Evolutionary conservation across 805 yeast species (phyloP), one percentile per base, ranked within the genome.

Genomic region (Starmerella asiatica): DNA sequence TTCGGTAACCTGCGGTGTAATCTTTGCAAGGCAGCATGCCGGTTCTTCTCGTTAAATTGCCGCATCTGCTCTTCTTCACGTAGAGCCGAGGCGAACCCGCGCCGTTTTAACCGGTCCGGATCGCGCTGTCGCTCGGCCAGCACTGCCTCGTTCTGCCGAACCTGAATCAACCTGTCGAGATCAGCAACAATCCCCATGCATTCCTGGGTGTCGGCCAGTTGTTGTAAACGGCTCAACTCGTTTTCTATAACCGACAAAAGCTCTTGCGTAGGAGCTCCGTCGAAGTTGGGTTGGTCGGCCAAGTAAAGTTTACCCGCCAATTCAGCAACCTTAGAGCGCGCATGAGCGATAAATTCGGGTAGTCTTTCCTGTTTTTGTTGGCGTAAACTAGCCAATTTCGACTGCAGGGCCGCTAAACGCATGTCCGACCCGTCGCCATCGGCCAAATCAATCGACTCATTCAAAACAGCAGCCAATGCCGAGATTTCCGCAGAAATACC

Each of bases 51-150:
- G 6, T 86, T 65, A 39, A 70, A 69, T 49, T 78, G 78, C 40
- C 96, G 64, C 29, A 75, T 64, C 52, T 69, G 77, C 55, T 85
- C 95, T 55, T 88, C 98, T 42, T 78, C 71, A 42, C 80, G 65
- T 43, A 88, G 62, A 14, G 19, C 34, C 9, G 36, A 38, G 12
- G 38, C 38, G 23, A 46, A 45, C 16, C 52, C 53, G 4, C 48
- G 42, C 14, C 39, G 23, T 9, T 34, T 35, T 3, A 49, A 34
- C 19, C 97, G 68, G 0, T 88, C 75, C 0, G 96, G 76, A 56
- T 88, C 91, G 51, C 74, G 77, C 2, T 79, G 70, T 3, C 91
- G 74, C 45, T 74, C 79, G 28, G 69, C 77, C 29, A 91, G 66
- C 34, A 70, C 70, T 1, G 56, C 47, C 44, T 79, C 79, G 47